A percentile compares a stretch with the other conserved stretches of the same genome.
phyloP scores from a whole-genome alignment of 2,329 filamentous ascomycete genomes.

The Aspergillus fructus region DNA sequence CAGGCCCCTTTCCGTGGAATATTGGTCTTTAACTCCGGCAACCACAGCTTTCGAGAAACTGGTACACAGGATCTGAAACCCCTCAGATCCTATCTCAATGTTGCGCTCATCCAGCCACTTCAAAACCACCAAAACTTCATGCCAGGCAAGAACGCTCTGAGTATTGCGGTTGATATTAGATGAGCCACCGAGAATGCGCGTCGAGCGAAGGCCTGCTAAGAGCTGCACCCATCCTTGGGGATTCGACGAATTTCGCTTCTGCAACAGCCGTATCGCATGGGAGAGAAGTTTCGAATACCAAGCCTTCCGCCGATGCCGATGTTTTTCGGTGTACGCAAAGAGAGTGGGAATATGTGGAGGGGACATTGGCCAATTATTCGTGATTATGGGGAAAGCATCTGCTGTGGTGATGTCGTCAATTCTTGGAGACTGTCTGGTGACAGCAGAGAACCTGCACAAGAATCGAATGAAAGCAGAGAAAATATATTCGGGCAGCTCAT shows the following conservation, averaged over 20 bases:
- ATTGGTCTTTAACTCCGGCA: conserved; percentile 29
- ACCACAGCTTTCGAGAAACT: conserved; percentile 37
- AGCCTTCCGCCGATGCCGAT: conserved; percentile 8
- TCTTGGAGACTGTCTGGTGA: conserved; percentile 12
- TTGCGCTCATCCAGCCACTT: conserved; percentile 35
- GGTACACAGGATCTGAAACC: conserved; percentile 36
- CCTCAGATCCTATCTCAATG: conserved; percentile 31
- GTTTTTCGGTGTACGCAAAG: conserved; percentile 20
- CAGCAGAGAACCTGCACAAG: conserved; percentile 35
- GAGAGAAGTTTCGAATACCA: conserved; percentile 30
- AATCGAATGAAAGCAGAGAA: conserved; percentile 48
- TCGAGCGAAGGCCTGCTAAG: conserved; percentile 30
- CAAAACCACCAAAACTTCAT: conserved; percentile 32
- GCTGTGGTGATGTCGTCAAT: conserved; percentile 18
- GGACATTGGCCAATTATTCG: conserved; percentile 11
- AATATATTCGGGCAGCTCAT: conserved; percentile 33
- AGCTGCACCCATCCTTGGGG: conserved; percentile 38
- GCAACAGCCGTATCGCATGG: conserved; percentile 40
- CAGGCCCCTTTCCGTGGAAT: conserved; percentile 27
- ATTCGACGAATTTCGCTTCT: conserved; percentile 27
- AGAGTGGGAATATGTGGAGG: conserved; percentile 16
- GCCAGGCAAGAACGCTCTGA: conserved; percentile 40
- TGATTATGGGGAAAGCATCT: conserved; percentile 31
- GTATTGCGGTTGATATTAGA: conserved; percentile 22
- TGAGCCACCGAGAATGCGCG: conserved; percentile 19